phyloP scores from a whole-genome alignment of 108 stramenopile species.

The Pinguiococcus pyrenoidosus region DNA sequence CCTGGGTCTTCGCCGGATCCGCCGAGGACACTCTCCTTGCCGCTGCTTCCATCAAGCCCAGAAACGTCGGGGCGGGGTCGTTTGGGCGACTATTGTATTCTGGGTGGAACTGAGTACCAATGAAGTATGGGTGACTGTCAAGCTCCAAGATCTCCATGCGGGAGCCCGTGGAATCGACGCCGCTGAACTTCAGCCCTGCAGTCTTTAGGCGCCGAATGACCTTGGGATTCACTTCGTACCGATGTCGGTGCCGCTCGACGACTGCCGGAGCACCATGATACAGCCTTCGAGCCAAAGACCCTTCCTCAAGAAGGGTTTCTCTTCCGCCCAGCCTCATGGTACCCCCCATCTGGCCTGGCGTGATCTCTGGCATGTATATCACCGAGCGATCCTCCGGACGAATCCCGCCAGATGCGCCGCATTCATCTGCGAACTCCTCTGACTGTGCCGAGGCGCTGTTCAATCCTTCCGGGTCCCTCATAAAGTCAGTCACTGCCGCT shows the following conservation, averaged over 20 bases:
- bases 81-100: constrained; percentile 90
- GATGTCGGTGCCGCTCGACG: constrained; percentile 90
- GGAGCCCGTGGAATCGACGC: constrained; percentile 70
- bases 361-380: constrained; percentile 98
- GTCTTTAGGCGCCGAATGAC: constrained; percentile 64
- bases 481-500: no score
- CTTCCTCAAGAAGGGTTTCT: constrained; percentile 51
- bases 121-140: constrained; percentile 78
- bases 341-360: constrained; percentile 88
- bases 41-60: constrained; percentile 70
- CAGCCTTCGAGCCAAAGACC: no score
- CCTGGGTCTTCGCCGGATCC: no score
- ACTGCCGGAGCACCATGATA: constrained; percentile 42
- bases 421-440: constrained; percentile 85
- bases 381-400: constrained; percentile 75
- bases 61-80: constrained; percentile 87
- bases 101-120: constrained; percentile 98
- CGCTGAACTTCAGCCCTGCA: constrained; percentile 82
- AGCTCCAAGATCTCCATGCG: constrained; percentile 98
- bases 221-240: constrained; percentile 99
- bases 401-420: no score
- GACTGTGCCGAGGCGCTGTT: no score
- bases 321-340: constrained; percentile 98
- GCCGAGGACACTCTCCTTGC: no score
- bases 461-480: no score